Percentiles rank a stretch among this genome's conserved stretches.
These are phyloP conservation scores for Cucurbita argyrosperma DNA, from an alignment of 306 rosid species.

Conservation along the genomic window DNA sequence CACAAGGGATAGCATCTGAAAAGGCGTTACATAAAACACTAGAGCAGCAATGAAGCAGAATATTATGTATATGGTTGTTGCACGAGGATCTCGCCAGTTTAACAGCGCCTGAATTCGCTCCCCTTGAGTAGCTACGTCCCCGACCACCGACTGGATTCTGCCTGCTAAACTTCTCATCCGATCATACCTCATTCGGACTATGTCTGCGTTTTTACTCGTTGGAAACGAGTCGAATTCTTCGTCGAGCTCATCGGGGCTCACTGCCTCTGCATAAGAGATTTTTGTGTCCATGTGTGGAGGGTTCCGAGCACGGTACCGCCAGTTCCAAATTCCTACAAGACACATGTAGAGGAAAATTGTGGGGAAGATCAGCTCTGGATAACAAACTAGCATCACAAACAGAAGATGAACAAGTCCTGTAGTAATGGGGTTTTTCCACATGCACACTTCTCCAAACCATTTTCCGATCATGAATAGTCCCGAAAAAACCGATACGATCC, in stretches of 20 bases:
- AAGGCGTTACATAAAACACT: constrained; percentile 53
- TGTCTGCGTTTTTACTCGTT: constrained; percentile 29
- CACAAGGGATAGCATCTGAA: constrained; percentile 32
- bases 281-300: constrained; percentile 87
- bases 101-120: constrained; percentile 69
- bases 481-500: constrained; percentile 37
- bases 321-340: constrained; percentile 76
- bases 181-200: constrained; percentile 70
- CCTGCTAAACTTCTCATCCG: constrained; percentile 73
- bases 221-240: constrained; percentile 86
- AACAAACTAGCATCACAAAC: constrained; percentile 61
- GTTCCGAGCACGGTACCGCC: constrained; percentile 42
- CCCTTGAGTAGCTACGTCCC: constrained; percentile 82
- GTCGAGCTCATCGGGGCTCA: constrained; percentile 59
- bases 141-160: constrained; percentile 72
- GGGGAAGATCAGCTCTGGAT: constrained; percentile 74
- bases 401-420: constrained; percentile 73
- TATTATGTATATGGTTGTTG: constrained; percentile 48
- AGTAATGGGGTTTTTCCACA: constrained; percentile 57
- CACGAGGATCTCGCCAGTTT: constrained; percentile 93
- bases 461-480: constrained; percentile 34
- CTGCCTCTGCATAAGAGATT: constrained; percentile 52
- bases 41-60: constrained; percentile 47
- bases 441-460: constrained; percentile 72
- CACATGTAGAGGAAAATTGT: constrained; percentile 82